Evolutionary conservation across 495 filamentous ascomycete genomes (phyloP).

Genomic region (Hapsidospora chrysogenum): DNA sequence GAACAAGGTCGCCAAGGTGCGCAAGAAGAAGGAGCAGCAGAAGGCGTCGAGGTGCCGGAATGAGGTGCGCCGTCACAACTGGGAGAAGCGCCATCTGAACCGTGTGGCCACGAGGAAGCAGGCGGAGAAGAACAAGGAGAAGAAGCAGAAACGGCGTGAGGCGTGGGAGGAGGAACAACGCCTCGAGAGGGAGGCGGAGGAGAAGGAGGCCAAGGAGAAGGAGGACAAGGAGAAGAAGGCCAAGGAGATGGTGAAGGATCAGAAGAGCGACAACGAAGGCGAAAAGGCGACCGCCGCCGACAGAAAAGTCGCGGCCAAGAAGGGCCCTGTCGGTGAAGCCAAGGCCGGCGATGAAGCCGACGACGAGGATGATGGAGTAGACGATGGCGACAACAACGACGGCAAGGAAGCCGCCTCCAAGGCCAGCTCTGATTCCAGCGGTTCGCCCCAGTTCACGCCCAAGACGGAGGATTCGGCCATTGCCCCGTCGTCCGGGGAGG

Average conservation of each 20-base stretch:
- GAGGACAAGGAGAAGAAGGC: constrained; percentile 28
- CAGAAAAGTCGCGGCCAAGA: too few species aligned
- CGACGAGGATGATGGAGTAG: constrained; percentile 3
- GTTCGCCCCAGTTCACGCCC: constrained; percentile 13
- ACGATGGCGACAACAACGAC: constrained; percentile 3
- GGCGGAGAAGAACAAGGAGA: constrained; percentile 17
- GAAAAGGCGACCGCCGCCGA: constrained; percentile 1
- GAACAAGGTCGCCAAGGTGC: constrained; percentile 37
- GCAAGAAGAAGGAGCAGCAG: constrained; percentile 29
- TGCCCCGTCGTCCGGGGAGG: constrained; percentile 8
- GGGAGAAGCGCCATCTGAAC: constrained; percentile 29
- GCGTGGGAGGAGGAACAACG: constrained; percentile 11
- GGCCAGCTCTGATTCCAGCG: constrained; percentile 10
- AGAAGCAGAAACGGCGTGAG: constrained; percentile 26
- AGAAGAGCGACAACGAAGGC: constrained; percentile 10
- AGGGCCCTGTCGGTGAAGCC: constrained; percentile 8
- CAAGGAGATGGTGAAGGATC: constrained; percentile 12
- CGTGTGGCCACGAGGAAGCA: constrained; percentile 18
- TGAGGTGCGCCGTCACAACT: constrained; percentile 23
- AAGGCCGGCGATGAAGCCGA: constrained; percentile 4
- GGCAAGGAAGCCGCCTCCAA: constrained; percentile 5
- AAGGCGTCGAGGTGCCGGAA: constrained; percentile 28
- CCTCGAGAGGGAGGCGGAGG: constrained; percentile 19
- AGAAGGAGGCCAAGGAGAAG: constrained; percentile 18
- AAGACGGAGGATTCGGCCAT: constrained; percentile 11